Percentiles rank a stretch among this genome's conserved stretches.
These are phyloP conservation scores for Escovopsis sp. DNA, from an alignment of 2,329 filamentous ascomycete genomes.

Conservation along the genomic window DNA sequence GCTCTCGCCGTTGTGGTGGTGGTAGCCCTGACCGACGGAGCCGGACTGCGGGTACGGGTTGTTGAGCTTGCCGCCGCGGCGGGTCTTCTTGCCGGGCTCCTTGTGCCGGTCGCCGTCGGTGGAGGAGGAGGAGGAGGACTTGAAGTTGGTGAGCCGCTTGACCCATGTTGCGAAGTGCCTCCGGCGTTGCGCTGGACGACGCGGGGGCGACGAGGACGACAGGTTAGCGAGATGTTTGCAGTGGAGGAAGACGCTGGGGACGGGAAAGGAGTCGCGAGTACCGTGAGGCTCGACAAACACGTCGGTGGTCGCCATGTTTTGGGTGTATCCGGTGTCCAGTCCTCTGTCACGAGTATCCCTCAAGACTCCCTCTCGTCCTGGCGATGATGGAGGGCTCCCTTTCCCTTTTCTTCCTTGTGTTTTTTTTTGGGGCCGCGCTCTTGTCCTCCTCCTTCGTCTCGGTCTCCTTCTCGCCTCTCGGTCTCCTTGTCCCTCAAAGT, in stretches of 20 bases:
- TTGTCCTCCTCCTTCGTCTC: too few relatives aligned
- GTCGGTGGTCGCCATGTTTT: slow-evolving; percentile 26
- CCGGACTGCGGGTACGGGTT: slow-evolving; percentile 86
- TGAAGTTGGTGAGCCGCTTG: slow-evolving; percentile 82
- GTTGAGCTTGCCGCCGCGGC: slow-evolving; percentile 46
- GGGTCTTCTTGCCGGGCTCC: slow-evolving; percentile 35
- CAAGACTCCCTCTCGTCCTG: too few relatives aligned
- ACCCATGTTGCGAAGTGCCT: slow-evolving; percentile 88
- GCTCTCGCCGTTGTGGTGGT: slow-evolving; percentile 25
- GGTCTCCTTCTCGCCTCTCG: too few relatives aligned
- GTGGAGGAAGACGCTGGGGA: not conserved
- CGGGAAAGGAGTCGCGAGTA: slow-evolving; percentile 10
- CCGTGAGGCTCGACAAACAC: slow-evolving; percentile 26
- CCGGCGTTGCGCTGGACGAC: slow-evolving; percentile 52
- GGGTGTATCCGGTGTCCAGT: too few relatives aligned
- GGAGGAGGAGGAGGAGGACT: slow-evolving; percentile 52
- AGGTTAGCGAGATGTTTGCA: slow-evolving; percentile 9
- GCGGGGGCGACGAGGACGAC: slow-evolving; percentile 36
- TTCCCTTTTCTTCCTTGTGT: too few relatives aligned
- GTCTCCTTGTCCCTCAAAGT: too few relatives aligned
- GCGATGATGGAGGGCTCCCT: too few relatives aligned
- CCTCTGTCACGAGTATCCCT: too few relatives aligned
- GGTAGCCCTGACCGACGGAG: slow-evolving; percentile 22
- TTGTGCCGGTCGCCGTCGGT: slow-evolving; percentile 39
- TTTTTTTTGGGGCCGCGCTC: too few relatives aligned